Evolutionary conservation across 495 filamentous ascomycete species (phyloP).

Genomic region (Lindgomyces ingoldianus): DNA sequence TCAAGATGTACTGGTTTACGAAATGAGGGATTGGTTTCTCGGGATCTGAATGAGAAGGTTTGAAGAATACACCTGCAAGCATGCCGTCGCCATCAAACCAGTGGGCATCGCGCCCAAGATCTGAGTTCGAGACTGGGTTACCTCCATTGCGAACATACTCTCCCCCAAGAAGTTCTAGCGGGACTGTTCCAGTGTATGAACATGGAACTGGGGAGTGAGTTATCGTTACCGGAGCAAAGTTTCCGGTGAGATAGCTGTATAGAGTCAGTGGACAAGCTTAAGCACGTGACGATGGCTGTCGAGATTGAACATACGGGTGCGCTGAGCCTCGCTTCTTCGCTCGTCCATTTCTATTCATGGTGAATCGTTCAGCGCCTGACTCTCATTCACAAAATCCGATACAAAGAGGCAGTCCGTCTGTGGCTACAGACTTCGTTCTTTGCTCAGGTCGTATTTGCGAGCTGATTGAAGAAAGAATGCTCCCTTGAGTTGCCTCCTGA

Average conservation of each 20-base stretch:
- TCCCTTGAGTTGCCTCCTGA: background rate
- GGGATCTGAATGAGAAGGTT: conserved; percentile 36
- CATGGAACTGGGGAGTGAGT: conserved; percentile 55
- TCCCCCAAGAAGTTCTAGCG: conserved; percentile 60
- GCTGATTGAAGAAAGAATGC: background rate
- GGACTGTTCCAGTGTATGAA: conserved; percentile 55
- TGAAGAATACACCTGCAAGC: conserved; percentile 64
- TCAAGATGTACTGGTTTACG: conserved; percentile 64
- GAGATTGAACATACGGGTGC: conserved; percentile 31
- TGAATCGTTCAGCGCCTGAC: no score
- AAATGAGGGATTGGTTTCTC: conserved; percentile 56
- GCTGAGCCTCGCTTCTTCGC: conserved; percentile 10
- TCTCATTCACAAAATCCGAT: no score
- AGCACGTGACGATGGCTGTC: background rate
- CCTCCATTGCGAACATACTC: conserved; percentile 71
- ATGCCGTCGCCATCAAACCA: conserved; percentile 76
- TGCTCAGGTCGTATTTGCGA: background rate
- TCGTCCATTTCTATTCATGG: conserved; percentile 7
- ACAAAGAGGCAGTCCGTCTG: no score
- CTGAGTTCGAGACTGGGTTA: conserved; percentile 64
- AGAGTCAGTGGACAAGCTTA: background rate
- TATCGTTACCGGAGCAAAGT: conserved; percentile 63
- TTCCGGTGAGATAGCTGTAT: conserved; percentile 57
- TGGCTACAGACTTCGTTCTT: no score
- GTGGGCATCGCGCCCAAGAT: conserved; percentile 57